Conservation (phyloP, 495 filamentous ascomycete species). For the Darksidea phi region DNA sequence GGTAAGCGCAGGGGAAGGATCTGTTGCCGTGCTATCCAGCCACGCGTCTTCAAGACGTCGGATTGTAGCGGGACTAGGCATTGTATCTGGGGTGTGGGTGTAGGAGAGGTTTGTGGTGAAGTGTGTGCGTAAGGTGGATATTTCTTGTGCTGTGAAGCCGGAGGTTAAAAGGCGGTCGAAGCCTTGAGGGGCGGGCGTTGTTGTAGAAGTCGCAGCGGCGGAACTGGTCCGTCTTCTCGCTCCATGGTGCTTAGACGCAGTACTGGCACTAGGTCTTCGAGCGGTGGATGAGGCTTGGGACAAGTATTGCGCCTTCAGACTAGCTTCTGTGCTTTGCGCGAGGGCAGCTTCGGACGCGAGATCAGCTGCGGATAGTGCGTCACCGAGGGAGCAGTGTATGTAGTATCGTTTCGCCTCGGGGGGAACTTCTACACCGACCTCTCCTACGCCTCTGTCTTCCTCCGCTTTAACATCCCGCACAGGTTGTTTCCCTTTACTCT, state of each 20-base stretch:
- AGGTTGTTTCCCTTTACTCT: slow-evolving; percentile 61
- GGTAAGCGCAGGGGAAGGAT: slow-evolving; percentile 39
- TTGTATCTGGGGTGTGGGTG: slow-evolving; percentile 77
- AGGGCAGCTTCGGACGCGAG: slow-evolving; percentile 64
- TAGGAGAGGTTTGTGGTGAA: slow-evolving; percentile 76
- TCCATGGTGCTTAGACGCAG: slow-evolving; percentile 10
- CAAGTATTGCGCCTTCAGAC: slow-evolving; percentile 23
- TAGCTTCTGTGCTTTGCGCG: slow-evolving; percentile 44
- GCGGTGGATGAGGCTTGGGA: slow-evolving; percentile 11
- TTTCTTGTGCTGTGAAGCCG: slow-evolving; percentile 77
- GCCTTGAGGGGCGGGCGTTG: slow-evolving; percentile 64
- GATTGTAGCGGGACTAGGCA: slow-evolving; percentile 65
- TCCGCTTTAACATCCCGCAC: slow-evolving; percentile 44
- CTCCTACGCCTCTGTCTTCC: slow-evolving; percentile 1
- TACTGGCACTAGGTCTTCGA: slow-evolving; percentile 3
- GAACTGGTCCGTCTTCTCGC: slow-evolving; percentile 34
- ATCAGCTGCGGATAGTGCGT: slow-evolving; percentile 65
- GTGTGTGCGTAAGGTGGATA: slow-evolving; percentile 77
- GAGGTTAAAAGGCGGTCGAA: slow-evolving; percentile 82
- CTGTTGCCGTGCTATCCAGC: slow-evolving; percentile 72
- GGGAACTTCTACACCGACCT: neutral
- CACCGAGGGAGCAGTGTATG: slow-evolving; percentile 85
- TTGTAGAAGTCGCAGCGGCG: slow-evolving; percentile 41
- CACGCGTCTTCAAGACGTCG: slow-evolving; percentile 80
- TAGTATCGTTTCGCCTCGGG: slow-evolving; percentile 54